A percentile compares a stretch with the other conserved stretches of the same genome.
Evolutionary conservation across 805 yeast genomes (phyloP).

Genomic region (Candida caryicola): DNA sequence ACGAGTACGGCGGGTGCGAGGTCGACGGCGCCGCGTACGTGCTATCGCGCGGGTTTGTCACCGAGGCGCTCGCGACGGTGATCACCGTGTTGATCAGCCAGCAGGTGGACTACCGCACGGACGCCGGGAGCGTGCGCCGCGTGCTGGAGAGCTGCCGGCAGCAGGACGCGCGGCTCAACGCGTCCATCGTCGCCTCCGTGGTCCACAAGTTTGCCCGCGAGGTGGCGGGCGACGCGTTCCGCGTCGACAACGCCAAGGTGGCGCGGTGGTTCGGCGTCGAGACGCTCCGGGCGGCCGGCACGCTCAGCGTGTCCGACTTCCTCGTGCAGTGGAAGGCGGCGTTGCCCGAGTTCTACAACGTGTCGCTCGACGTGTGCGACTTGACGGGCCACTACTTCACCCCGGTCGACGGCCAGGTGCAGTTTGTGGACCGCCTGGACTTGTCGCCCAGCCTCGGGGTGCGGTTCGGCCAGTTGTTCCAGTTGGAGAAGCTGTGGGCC

Average conservation of each 20-base stretch:
- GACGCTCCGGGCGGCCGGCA: constrained; percentile 31
- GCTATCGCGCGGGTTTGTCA: constrained; percentile 21
- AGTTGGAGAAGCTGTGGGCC: constrained; percentile 33
- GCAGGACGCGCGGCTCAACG: not conserved
- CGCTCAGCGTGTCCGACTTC: constrained; percentile 49
- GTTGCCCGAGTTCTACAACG: constrained; percentile 61
- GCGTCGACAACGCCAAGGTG: constrained; percentile 43
- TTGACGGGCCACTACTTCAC: constrained; percentile 55
- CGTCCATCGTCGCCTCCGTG: constrained; percentile 47
- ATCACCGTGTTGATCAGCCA: constrained; percentile 27
- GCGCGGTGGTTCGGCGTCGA: constrained; percentile 64
- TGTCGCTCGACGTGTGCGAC: constrained; percentile 53
- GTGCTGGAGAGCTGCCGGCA: constrained; percentile 6
- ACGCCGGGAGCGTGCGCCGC: constrained; percentile 20
- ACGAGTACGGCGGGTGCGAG: constrained; percentile 52
- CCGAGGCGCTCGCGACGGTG: constrained; percentile 25
- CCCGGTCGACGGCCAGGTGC: constrained; percentile 46
- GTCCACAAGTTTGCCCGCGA: constrained; percentile 43
- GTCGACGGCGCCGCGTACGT: constrained; percentile 43
- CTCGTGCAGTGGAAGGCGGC: constrained; percentile 59
- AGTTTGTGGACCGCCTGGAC: constrained; percentile 47
- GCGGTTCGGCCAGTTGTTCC: constrained; percentile 22
- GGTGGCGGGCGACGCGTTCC: constrained; percentile 21
- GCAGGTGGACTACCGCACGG: constrained; percentile 17
- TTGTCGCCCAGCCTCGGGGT: constrained; percentile 36